A percentile compares a stretch with the other conserved stretches of the same genome.
These are phyloP conservation scores for Dothistroma pini DNA, from an alignment of 2,329 filamentous ascomycete genomes.

Conservation along the genomic window DNA sequence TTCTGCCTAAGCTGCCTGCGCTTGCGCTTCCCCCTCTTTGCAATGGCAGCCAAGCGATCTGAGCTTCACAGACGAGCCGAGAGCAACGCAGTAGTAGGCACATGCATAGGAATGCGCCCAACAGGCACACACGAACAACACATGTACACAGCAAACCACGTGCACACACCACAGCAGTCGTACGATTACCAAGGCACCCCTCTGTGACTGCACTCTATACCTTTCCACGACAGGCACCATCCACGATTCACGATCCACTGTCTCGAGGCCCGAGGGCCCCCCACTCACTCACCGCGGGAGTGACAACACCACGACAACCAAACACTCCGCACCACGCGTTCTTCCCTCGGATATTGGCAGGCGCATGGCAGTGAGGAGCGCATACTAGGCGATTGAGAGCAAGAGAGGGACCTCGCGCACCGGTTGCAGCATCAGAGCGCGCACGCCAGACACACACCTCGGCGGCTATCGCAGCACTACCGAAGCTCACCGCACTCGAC, in stretches of 20 bases:
- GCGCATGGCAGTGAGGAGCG: not conserved
- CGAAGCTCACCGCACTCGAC: slow-evolving; percentile 2
- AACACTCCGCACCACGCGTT: not conserved
- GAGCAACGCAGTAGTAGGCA: too few species aligned
- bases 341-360: not conserved
- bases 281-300: not conserved
- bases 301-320: slow-evolving; percentile 49
- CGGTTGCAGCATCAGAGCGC: not conserved
- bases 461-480: slow-evolving; percentile 8
- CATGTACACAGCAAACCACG: not conserved
- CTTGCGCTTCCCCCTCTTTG: too few species aligned
- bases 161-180: not conserved
- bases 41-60: too few species aligned
- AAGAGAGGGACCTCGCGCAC: not conserved
- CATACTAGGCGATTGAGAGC: not conserved
- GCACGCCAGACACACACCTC: not conserved
- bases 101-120: not conserved
- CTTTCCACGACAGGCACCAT: too few species aligned
- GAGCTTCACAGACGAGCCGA: too few species aligned
- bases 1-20: too few species aligned
- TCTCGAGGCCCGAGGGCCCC: too few species aligned
- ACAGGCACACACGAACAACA: not conserved
- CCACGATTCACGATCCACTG: too few species aligned
- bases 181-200: not conserved
- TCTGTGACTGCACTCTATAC: not conserved